Evolutionary conservation across 2,329 filamentous ascomycete species (phyloP).

Genomic region (Geosmithia putterillii): DNA sequence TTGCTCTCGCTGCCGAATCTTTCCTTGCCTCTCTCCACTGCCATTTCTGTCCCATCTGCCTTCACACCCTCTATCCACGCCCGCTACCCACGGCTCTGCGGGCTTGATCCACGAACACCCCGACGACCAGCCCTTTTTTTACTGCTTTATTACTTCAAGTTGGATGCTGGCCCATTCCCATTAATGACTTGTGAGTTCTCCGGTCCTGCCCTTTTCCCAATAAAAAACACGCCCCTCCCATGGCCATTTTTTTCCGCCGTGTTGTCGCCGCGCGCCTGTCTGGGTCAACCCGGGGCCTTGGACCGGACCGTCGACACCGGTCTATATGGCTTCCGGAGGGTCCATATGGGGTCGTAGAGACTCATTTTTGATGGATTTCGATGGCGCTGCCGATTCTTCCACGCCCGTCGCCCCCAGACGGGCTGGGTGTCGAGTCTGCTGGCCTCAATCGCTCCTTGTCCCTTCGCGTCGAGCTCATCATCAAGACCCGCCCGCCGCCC

Average conservation of each 20-base stretch:
- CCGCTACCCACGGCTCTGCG: background rate
- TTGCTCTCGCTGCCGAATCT: background rate
- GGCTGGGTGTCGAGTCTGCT: constrained; percentile 9
- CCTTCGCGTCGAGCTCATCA: constrained; percentile 35
- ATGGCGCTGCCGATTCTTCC: constrained; percentile 19
- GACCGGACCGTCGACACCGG: constrained; percentile 17
- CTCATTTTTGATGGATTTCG: constrained; percentile 20
- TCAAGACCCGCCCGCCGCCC: constrained; percentile 11
- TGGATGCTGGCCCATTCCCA: constrained; percentile 25
- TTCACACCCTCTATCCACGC: background rate
- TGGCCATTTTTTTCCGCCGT: constrained; percentile 10
- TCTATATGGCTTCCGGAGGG: constrained; percentile 16
- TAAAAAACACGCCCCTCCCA: constrained; percentile 7
- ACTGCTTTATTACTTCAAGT: constrained; percentile 10
- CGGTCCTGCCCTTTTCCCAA: background rate
- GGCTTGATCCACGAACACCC: background rate
- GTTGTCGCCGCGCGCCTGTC: constrained; percentile 20
- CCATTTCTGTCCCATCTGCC: background rate
- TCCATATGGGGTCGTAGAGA: constrained; percentile 10
- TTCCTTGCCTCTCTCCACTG: background rate
- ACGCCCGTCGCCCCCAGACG: constrained; percentile 10
- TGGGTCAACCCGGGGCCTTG: constrained; percentile 20
- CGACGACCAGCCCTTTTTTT: background rate
- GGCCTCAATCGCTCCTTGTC: constrained; percentile 27
- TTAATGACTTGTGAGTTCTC: constrained; percentile 39